Evolutionary conservation across 116 monocot species (phyloP), one percentile per base, ranked within the genome.

Genomic region (Iris pallida): DNA sequence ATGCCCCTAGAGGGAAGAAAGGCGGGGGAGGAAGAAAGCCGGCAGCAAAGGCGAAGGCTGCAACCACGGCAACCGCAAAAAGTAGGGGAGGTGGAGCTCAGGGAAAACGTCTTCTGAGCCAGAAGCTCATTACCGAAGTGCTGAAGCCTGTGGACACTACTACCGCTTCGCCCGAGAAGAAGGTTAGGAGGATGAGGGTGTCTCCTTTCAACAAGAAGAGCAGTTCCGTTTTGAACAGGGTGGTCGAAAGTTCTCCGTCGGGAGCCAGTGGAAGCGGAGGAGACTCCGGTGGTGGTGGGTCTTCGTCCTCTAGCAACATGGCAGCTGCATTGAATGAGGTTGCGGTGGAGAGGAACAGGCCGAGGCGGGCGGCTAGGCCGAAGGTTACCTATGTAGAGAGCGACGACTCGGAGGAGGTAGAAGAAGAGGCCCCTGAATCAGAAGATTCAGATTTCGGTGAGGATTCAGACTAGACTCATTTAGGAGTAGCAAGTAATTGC

Each of bases 181-280:
- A 97, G 73, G 92, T 92, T n/a, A 81, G 97, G 73, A 97, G 83
- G 82, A 92, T 87, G 60, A 84, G 90, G 20, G 76, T 61, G 3
- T 97, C 97, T 14, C 92, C 97, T 3, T 92, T 97, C 80, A 87
- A 94, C 69, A 94, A 90, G 83, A 94, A 94, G 75, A 94, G 90
- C 41, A 80, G 87, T 0, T 79, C 80, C 0, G 48, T 93, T 14
- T 58, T 90, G 42, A 77, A 67, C 3, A 73, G 75, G 61, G 9
- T 19, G 3, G 19, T n/a, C 11, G 6, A 30, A 30, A 30, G 30
- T 3, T 30, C 30, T 30, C 56, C 41, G 12, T 30, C 63, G 46
- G 7, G 72, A 5, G 5, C 30, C 11, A 16, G 5, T 6, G 30
- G 30, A 30, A 30, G 30, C 30, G 57, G 63, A 7, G 68, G 61